Percentiles rank a stretch among this genome's conserved stretches.
Conservation (phyloP, 1,139 yeast genomes). For the Zygosaccharomyces sapae region DNA sequence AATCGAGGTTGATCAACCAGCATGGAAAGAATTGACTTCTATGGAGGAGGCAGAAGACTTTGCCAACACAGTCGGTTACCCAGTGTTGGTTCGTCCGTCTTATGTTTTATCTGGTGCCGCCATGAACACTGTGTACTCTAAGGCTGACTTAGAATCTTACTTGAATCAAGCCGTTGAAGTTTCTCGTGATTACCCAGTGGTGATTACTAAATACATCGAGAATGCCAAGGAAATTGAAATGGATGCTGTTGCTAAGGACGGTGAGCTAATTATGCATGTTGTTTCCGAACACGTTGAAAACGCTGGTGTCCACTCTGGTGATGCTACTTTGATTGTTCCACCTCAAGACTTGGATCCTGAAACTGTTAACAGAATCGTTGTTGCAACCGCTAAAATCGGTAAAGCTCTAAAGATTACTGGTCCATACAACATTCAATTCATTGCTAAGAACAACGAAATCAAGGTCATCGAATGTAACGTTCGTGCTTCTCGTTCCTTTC, state of each 20-base stretch:
- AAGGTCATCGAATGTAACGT: slow-evolving; percentile 98
- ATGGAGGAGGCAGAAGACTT: slow-evolving; percentile 89
- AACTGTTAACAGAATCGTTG: slow-evolving; percentile 85
- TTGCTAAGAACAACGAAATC: slow-evolving; percentile 85
- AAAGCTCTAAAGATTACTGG: slow-evolving; percentile 95
- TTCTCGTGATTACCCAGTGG: slow-evolving; percentile 97
- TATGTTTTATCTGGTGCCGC: slow-evolving; percentile 98
- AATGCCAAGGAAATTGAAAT: slow-evolving; percentile 97
- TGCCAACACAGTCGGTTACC: slow-evolving; percentile 88
- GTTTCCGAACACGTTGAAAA: slow-evolving; percentile 98
- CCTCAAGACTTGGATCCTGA: slow-evolving; percentile 94
- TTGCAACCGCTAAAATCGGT: slow-evolving; percentile 95
- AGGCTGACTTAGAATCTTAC: slow-evolving; percentile 82
- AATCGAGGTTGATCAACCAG: slow-evolving; percentile 98
- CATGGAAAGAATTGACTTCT: slow-evolving; percentile 97
- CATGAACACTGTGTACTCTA: slow-evolving; percentile 92
- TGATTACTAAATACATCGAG: slow-evolving; percentile 93
- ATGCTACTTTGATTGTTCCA: slow-evolving; percentile 95
- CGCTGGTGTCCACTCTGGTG: slow-evolving; percentile 99
- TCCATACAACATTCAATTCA: slow-evolving; percentile 95
- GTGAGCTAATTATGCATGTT: slow-evolving; percentile 93
- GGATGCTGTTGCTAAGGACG: slow-evolving; percentile 97
- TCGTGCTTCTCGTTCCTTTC: slow-evolving; percentile 98
- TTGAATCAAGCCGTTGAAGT: slow-evolving; percentile 94
- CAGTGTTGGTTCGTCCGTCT: slow-evolving; percentile 96